A percentile compares a stretch with the other conserved stretches of the same genome.
Evolutionary conservation across 306 rosid species (phyloP).

Genomic region (Crataegus laevigata): DNA sequence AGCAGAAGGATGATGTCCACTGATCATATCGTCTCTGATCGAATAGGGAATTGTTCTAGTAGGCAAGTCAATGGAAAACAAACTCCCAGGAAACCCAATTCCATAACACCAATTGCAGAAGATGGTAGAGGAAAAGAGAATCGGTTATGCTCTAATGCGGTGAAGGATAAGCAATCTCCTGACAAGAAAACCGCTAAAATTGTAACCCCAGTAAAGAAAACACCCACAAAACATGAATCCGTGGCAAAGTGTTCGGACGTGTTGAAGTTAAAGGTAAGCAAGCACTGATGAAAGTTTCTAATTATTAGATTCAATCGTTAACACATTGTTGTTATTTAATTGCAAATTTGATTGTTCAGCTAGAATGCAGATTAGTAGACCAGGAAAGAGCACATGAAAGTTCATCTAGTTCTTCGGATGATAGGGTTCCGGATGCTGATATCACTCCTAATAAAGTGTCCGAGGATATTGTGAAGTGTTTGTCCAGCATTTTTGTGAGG

Average conservation of each 20-base stretch:
- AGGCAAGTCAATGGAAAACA: slow-evolving; percentile 35
- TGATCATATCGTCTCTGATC: slow-evolving; percentile 33
- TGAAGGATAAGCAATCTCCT: slow-evolving; percentile 50
- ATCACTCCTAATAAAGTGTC: slow-evolving; percentile 63
- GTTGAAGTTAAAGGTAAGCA: slow-evolving; percentile 46
- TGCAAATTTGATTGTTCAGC: slow-evolving; percentile 32
- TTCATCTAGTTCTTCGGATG: slow-evolving; percentile 39
- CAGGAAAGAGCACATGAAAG: slow-evolving; percentile 46
- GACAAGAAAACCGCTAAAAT: slow-evolving; percentile 47
- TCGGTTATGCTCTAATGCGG: slow-evolving; percentile 29
- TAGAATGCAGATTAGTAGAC: slow-evolving; percentile 47
- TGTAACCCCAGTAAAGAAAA: slow-evolving; percentile 45
- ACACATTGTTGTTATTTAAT: slow-evolving; percentile 9
- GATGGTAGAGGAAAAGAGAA: slow-evolving; percentile 77
- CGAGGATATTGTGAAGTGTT: slow-evolving; percentile 69
- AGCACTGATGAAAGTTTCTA: not conserved
- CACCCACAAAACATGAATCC: slow-evolving; percentile 43
- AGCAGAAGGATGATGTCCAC: slow-evolving; percentile 48
- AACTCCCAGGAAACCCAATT: slow-evolving; percentile 31
- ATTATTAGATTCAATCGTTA: slow-evolving; percentile 11
- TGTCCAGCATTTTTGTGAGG: slow-evolving; percentile 54
- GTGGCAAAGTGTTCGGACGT: slow-evolving; percentile 38
- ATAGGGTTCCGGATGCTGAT: slow-evolving; percentile 33
- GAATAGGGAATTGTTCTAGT: slow-evolving; percentile 23
- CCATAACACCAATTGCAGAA: slow-evolving; percentile 32